These are phyloP conservation scores for Botrytis fabae DNA, from an alignment of 2,329 filamentous ascomycete species.

Conservation along the genomic window DNA sequence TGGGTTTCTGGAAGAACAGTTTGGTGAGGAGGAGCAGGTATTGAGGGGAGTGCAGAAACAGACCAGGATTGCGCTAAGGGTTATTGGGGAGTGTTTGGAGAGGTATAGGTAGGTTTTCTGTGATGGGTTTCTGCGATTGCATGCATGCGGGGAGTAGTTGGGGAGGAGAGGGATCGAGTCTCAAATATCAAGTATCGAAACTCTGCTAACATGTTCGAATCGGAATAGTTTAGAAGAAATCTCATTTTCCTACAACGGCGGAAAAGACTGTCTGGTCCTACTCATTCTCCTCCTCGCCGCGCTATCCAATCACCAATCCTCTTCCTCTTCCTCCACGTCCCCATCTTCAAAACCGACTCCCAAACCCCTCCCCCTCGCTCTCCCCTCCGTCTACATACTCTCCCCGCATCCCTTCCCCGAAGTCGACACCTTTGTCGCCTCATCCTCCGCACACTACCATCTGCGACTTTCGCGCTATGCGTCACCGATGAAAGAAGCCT, in stretches of 20 bases:
- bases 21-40: conserved; percentile 28
- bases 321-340: conserved; percentile 45
- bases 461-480: conserved; percentile 74
- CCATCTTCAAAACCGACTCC: conserved; percentile 34
- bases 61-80: conserved; percentile 67
- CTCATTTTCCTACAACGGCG: conserved; percentile 93
- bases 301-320: conserved; percentile 38
- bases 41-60: conserved; percentile 62
- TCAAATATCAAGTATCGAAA: neutral
- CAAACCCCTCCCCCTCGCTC: conserved; percentile 42
- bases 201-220: neutral
- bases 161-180: conserved; percentile 5
- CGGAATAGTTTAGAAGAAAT: conserved; percentile 67
- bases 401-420: conserved; percentile 80
- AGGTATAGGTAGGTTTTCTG: conserved; percentile 62
- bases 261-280: conserved; percentile 95
- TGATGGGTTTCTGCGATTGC: neutral
- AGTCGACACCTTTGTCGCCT: conserved; percentile 79
- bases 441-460: conserved; percentile 67
- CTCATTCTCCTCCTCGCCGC: conserved; percentile 74
- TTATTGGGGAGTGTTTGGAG: conserved; percentile 73
- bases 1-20: conserved; percentile 37
- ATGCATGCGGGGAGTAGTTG: neutral
- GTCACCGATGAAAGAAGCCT: conserved; percentile 77
- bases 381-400: conserved; percentile 88